Base-by-base conservation (phyloP, 2,329 filamentous ascomycete genomes). In the Calonectria naviculata region DNA sequence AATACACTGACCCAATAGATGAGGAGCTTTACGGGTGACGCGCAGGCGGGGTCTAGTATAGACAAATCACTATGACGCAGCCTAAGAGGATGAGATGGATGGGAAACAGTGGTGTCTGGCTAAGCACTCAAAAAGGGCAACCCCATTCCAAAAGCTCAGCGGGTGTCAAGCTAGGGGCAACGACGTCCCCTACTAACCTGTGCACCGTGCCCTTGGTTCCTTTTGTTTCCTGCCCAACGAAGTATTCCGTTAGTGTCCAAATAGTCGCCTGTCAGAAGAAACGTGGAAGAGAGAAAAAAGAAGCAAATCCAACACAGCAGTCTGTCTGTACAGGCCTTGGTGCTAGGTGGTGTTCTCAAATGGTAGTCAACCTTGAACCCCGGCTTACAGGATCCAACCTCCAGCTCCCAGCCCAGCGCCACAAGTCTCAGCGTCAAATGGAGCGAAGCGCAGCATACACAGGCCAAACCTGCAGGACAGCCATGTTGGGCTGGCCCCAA, bases 41-140 rank as follows among this genome's bases (percentile, higher is more conserved):
- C 47, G 34, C 28, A 42, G 29, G 47, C 67, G 24, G 67, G 49
- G 41, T 1, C 41, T 44, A 31, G 47, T 46, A 68, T 38, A 29
- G 44, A 36, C 42, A 47, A 47, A 31, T 34, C 28, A 56, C 61
- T 38, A 64, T 38, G 44, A 49, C 61, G 44, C 44, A 21, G 58
- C 34, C 58, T 5, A 56, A 58, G 64, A 31, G 29, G 47, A 47
- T 41, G 60, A 36, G 36, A 52, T 26, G 60, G 67, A 64, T 46
- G 67, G 46, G 38, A 46, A 19, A 49, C 29, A 28, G 26, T 29
- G 28, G 31, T 36, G 56, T 54, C 54, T 54, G 74, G 67, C 71
- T 73, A 72, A 68, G 70, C 74, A 70, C 41, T 74, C 64, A 73
- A 69, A 29, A 69, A 72, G 65, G 68, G 74, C 75, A 74, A 77